Evolutionary conservation across 495 filamentous ascomycete genomes (phyloP).

Genomic region (Wilcoxina mikolae): DNA sequence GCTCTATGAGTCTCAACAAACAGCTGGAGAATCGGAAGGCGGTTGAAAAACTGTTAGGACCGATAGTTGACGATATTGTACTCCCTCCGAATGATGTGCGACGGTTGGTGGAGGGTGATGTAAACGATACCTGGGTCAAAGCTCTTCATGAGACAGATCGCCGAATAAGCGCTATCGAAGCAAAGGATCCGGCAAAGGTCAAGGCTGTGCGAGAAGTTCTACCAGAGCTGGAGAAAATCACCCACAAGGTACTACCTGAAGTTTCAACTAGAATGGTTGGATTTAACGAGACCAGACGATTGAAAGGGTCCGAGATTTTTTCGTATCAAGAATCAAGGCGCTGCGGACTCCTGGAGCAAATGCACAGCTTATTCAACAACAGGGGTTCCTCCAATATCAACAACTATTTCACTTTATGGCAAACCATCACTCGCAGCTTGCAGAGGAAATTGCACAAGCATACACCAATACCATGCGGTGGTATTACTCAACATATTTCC

Average conservation of each 20-base stretch:
- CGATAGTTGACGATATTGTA: slow-evolving; percentile 80
- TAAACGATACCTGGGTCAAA: slow-evolving; percentile 82
- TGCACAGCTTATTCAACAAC: slow-evolving; percentile 86
- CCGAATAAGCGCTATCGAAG: slow-evolving; percentile 54
- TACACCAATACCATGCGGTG: slow-evolving; percentile 98
- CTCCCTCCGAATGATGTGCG: slow-evolving; percentile 68
- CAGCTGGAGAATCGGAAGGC: slow-evolving; percentile 70
- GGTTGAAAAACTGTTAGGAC: slow-evolving; percentile 77
- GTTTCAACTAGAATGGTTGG: neutral
- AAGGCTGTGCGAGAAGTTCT: slow-evolving; percentile 71
- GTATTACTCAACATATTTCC: slow-evolving; percentile 90
- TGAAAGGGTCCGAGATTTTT: slow-evolving; percentile 82
- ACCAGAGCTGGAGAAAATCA: slow-evolving; percentile 68
- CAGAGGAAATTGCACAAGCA: slow-evolving; percentile 77
- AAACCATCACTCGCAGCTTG: slow-evolving; percentile 59
- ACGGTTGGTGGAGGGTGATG: slow-evolving; percentile 69
- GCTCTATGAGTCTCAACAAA: slow-evolving; percentile 70
- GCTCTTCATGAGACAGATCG: slow-evolving; percentile 73
- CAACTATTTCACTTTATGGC: slow-evolving; percentile 74
- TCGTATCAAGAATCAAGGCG: slow-evolving; percentile 86
- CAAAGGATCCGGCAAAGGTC: slow-evolving; percentile 43
- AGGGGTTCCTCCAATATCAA: slow-evolving; percentile 71
- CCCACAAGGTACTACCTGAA: slow-evolving; percentile 48
- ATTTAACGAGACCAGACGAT: slow-evolving; percentile 44
- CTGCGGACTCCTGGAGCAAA: slow-evolving; percentile 89